Evolutionary conservation across 768 basidiomycete genomes (phyloP).

Genomic region (Mycena rebaudengoi): DNA sequence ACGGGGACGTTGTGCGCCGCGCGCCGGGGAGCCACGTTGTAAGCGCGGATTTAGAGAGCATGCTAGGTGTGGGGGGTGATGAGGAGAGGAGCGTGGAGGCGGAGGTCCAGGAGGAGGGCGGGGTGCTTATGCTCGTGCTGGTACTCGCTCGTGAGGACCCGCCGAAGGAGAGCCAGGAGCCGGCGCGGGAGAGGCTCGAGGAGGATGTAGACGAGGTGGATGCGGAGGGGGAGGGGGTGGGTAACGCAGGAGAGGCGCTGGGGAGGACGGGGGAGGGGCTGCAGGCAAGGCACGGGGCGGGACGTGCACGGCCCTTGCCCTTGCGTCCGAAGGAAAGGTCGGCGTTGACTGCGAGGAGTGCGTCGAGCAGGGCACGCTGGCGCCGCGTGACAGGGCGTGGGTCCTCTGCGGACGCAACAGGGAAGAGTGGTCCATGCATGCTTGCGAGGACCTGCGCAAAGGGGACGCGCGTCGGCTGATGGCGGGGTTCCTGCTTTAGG

Average conservation of each 20-base stretch:
- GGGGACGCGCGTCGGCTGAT: constrained; percentile 14
- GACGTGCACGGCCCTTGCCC: constrained; percentile 15
- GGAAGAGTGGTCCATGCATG: constrained; percentile 25
- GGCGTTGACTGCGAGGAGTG: constrained; percentile 4
- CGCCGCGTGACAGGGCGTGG: background rate
- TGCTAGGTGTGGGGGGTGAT: background rate
- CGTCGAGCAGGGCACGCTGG: constrained; percentile 17
- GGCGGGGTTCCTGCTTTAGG: background rate
- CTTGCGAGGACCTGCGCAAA: constrained; percentile 25
- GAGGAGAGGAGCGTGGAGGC: constrained; percentile 1
- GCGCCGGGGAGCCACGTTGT: constrained; percentile 20
- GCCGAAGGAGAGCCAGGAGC: constrained; percentile 28
- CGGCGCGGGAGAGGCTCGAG: constrained; percentile 22
- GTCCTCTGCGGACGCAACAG: constrained; percentile 14
- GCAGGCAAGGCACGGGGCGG: background rate
- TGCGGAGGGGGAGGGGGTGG: constrained; percentile 21
- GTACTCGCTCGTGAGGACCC: constrained; percentile 16
- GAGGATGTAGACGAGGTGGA: constrained; percentile 11
- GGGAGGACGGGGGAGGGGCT: background rate
- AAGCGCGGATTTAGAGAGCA: background rate
- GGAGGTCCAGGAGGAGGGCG: constrained; percentile 22
- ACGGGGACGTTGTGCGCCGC: constrained; percentile 18
- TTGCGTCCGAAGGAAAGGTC: background rate
- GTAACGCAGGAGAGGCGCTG: too few relatives aligned
- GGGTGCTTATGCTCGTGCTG: constrained; percentile 10